These are phyloP conservation scores for Zizania latifolia DNA, from an alignment of 176 grass and related monocot genomes.

Conservation along the genomic window DNA sequence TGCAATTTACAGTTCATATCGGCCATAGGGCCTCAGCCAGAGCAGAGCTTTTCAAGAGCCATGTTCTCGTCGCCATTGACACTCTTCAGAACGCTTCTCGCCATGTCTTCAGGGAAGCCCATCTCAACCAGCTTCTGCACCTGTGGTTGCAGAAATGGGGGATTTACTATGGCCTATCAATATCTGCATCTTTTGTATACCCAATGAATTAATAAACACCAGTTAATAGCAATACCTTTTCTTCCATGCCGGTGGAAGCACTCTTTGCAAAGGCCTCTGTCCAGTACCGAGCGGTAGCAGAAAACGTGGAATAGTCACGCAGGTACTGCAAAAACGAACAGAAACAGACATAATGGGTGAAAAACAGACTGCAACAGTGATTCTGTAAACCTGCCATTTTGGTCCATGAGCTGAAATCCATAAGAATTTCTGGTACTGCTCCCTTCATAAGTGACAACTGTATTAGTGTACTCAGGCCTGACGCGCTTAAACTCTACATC, in stretches of 20 bases:
- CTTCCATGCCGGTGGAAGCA: slow-evolving; percentile 70
- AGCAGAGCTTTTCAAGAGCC: slow-evolving; percentile 94
- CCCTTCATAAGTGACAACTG: background rate
- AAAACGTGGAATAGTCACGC: slow-evolving; percentile 61
- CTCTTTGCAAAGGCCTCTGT: slow-evolving; percentile 89
- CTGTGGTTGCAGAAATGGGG: slow-evolving; percentile 30
- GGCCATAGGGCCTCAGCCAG: slow-evolving; percentile 32
- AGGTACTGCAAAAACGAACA: slow-evolving; percentile 52
- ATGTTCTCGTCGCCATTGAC: slow-evolving; percentile 90
- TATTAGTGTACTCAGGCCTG: background rate
- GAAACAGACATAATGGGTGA: background rate
- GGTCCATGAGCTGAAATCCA: background rate
- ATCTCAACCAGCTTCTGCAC: slow-evolving; percentile 93
- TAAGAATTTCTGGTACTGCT: background rate
- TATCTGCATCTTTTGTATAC: background rate
- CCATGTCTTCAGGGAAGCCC: slow-evolving; percentile 89
- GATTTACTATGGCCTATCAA: background rate
- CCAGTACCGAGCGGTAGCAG: slow-evolving; percentile 83
- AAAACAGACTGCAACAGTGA: background rate
- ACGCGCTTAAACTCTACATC: background rate
- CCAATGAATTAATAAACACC: background rate
- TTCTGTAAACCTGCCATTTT: background rate
- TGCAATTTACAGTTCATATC: slow-evolving; percentile 38
- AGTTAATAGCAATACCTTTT: slow-evolving; percentile 50
- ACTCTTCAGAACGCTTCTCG: slow-evolving; percentile 71